Evolutionary conservation across 1,139 yeast species (phyloP), one percentile per base, ranked within the genome.

Genomic region (Taphrina communis): DNA sequence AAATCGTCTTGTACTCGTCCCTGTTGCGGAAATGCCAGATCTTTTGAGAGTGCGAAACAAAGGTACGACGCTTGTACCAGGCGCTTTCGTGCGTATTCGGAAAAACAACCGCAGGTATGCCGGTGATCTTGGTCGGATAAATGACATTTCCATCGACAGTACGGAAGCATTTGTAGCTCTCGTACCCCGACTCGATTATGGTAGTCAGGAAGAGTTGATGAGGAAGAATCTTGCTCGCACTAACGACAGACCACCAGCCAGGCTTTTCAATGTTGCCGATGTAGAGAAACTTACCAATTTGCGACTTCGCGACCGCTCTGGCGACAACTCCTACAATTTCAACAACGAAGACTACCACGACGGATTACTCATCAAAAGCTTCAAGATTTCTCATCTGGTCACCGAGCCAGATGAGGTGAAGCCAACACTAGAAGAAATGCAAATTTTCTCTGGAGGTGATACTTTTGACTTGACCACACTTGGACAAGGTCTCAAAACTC

Each of bases 1-100:
- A 38, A 44, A 51, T n/a, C 58, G 51, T 6, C 14, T 25, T 5
- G 79, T 93, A 59, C 83, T 94, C 73, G 97, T 94, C 56, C 98
- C 99, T 2, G 96, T 94, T 70, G 91, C 91, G 76, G 99, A 94
- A 79, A 90, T 93, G 77, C 97, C 97, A 4, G 96, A 93, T 77
- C 83, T 95, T 75, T 83, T 94, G 77, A 89, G 96, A 76, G 97
- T 96, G 73, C 90, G 88, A 70, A 92, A 90, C 78, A 86, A 96
- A 65, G 98, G 92, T 75, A 89, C 91, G 42, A 94, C 91, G 75
- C 81, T 94, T 50, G 88, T 88, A 50, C 97, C 97, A 6, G 99
- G 99, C 21, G 87, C 93, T 42, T 94, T 93, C 77, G 96, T 94
- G 6, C 48, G 67, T 25, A 63, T 63, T 55, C 85, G 99, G 74